Base-by-base conservation (phyloP, 2,329 filamentous ascomycete species). In the Aspergillus sclerotialis region DNA sequence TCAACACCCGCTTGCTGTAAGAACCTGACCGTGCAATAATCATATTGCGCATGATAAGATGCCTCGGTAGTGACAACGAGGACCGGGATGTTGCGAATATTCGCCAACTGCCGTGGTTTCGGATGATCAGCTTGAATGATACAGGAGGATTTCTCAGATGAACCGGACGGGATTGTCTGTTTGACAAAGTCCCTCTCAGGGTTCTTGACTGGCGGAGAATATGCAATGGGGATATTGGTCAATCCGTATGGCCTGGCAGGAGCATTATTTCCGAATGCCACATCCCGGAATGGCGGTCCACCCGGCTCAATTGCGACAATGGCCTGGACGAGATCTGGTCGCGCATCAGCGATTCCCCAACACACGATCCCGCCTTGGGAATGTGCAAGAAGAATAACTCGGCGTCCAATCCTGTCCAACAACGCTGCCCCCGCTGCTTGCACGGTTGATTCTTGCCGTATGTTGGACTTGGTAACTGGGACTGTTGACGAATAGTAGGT, bases 11-110 rank as follows among this genome's bases (percentile, higher is more conserved):
- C 72, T 46, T 80, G 75, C 33, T 53, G 45, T 46, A 80, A 48
- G 47, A 70, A 79, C 9, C 52, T 40, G 2, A 70, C 65, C 0
- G 69, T 75, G 23, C 72, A 75, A 52, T 72, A 69, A 43, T 80
- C 76, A 39, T 71, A 79, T 7, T 58, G 51, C 2, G 60, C 56
- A 50, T 79, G 76, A n/a, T 64, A 67, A 33, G 70, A 72, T 3
- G 75, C 68, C 36, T 77, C 69, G 0, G 60, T 60, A 0, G 73
- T 77, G 16, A 76, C 46, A 11, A 78, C 40, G 2, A 73, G 52
- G 4, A 72, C 66, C 0, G 65, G 68, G 5, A 76, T 60, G 11
- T 60, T 58, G 2, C 52, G 46, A 6, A 81, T 51, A 19, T 77
- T 70, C 5, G 53, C 49, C 10, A 81, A 55, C 43, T 66, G 54